A percentile compares a stretch with the other conserved stretches of the same genome.
These are phyloP conservation scores for Aureobasidium sp. DNA, from an alignment of 2,329 filamentous ascomycete genomes.

Conservation along the genomic window DNA sequence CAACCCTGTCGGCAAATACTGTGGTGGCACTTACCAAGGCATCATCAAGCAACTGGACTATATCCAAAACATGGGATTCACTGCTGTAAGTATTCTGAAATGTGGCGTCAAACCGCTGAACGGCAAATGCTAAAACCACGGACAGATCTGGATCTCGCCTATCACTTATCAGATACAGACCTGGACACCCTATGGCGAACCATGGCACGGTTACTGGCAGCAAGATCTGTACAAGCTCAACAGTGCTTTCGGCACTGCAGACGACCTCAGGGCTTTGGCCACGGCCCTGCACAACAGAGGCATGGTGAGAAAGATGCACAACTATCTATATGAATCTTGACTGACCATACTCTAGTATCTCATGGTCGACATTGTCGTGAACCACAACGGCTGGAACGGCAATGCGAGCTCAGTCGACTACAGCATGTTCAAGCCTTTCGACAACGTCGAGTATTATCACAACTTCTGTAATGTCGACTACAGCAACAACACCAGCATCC, in stretches of 20 bases:
- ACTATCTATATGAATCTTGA: not conserved
- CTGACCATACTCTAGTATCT: constrained; percentile 24
- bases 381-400: constrained; percentile 32
- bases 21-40: constrained; percentile 55
- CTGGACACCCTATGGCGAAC: constrained; percentile 32
- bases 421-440: constrained; percentile 35
- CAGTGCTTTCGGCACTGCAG: constrained; percentile 30
- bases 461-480: constrained; percentile 52
- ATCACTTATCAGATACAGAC: constrained; percentile 42
- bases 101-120: not conserved
- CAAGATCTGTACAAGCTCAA: constrained; percentile 40
- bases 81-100: constrained; percentile 39
- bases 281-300: constrained; percentile 30
- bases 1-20: constrained; percentile 41
- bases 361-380: constrained; percentile 34
- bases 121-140: not conserved
- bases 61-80: constrained; percentile 55
- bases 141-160: constrained; percentile 47
- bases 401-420: constrained; percentile 26
- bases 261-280: constrained; percentile 31
- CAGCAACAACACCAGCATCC: constrained; percentile 34
- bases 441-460: constrained; percentile 41
- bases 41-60: constrained; percentile 55
- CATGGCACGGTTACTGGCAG: constrained; percentile 54
- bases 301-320: constrained; percentile 25